Percentiles rank a stretch among this genome's conserved stretches.
Evolutionary conservation across 345 rosid species (phyloP).

Genomic region (Gossypium sturtianum): DNA sequence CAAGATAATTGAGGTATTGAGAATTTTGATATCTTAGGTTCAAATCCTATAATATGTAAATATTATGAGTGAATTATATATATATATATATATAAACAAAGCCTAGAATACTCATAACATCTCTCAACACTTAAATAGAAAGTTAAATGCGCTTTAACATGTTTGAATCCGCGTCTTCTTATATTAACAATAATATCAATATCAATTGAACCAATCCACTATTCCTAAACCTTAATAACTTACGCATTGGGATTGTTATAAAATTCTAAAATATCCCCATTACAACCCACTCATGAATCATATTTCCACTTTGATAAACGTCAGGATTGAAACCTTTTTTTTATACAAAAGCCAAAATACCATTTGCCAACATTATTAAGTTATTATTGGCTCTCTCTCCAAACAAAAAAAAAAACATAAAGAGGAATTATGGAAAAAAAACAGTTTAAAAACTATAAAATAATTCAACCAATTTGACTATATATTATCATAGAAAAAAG

Average conservation of each 20-base stretch:
- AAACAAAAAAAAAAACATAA: slow-evolving; percentile 7
- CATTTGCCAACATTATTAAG: slow-evolving; percentile 27
- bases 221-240: too few species aligned
- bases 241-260: not conserved
- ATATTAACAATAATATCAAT: too few species aligned
- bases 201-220: too few species aligned
- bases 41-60: too few species aligned
- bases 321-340: not conserved
- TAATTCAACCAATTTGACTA: slow-evolving; percentile 4
- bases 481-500: not conserved
- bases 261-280: not conserved
- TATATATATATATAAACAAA: too few species aligned
- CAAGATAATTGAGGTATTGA: too few species aligned
- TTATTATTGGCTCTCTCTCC: slow-evolving; percentile 24
- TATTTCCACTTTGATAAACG: slow-evolving; percentile 31
- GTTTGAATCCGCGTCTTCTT: accelerated
- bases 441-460: slow-evolving; percentile 10
- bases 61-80: too few species aligned
- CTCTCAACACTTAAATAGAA: too few species aligned
- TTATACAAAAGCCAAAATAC: slow-evolving; percentile 20
- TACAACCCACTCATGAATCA: slow-evolving; percentile 19
- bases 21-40: too few species aligned
- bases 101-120: too few species aligned
- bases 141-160: too few species aligned
- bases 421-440: slow-evolving; percentile 17